A percentile compares a stretch with the other conserved stretches of the same genome.
phyloP scores from a whole-genome alignment of 305 asterid species.

The Solanum hybrid region DNA sequence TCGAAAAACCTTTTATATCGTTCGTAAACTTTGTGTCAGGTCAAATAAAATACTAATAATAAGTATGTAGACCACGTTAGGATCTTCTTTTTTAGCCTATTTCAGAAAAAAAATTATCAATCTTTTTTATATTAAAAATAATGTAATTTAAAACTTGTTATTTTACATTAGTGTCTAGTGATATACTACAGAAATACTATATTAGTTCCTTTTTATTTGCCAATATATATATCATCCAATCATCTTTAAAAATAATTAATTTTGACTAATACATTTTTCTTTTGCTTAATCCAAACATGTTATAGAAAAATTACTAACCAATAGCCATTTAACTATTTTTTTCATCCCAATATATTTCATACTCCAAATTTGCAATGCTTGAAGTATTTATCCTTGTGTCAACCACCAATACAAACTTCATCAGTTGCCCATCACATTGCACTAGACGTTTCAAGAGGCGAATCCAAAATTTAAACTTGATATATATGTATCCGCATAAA shows the following conservation, averaged over 20 bases:
- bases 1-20: not conserved
- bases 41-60: not conserved
- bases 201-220: not conserved
- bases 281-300: not conserved
- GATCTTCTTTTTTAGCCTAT: not conserved
- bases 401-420: not conserved
- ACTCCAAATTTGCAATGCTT: not conserved
- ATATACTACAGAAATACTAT: not conserved
- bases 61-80: not conserved
- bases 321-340: not conserved
- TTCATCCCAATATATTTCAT: not conserved
- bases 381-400: not conserved
- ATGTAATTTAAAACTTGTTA: not conserved
- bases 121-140: not conserved
- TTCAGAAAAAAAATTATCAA: not conserved
- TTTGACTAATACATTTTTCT: not conserved
- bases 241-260: not conserved
- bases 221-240: not conserved
- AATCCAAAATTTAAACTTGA: not conserved
- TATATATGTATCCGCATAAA: not conserved
- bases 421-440: not conserved
- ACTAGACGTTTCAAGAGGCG: not conserved
- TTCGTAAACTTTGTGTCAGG: not conserved
- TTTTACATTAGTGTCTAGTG: not conserved
- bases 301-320: not conserved